Evolutionary conservation across 768 basidiomycete species (phyloP).

Genomic region (Phylloporus arenicola): DNA sequence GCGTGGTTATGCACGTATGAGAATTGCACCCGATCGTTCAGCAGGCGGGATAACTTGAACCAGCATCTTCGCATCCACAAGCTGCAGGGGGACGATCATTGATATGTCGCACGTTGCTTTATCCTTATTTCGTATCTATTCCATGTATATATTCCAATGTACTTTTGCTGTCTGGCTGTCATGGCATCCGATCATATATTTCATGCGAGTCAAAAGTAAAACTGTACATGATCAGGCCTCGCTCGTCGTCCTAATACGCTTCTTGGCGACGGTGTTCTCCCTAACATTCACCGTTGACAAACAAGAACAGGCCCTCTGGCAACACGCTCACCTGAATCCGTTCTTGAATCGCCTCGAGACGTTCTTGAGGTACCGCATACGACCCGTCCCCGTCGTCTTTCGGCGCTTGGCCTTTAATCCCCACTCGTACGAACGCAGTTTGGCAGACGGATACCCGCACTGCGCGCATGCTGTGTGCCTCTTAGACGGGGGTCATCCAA

Average conservation of each 20-base stretch:
- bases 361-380: conserved; percentile 89
- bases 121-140: conserved; percentile 9
- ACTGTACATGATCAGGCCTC: conserved; percentile 37
- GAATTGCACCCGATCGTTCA: conserved; percentile 66
- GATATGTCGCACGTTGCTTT: conserved; percentile 1
- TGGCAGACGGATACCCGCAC: conserved; percentile 96
- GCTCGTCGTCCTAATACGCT: conserved; percentile 59
- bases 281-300: conserved; percentile 31
- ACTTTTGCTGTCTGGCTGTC: background rate
- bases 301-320: conserved; percentile 10
- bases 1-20: conserved; percentile 45
- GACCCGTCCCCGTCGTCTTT: conserved; percentile 98
- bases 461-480: conserved; percentile 71
- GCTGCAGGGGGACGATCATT: conserved; percentile 20
- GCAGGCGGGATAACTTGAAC: conserved; percentile 69
- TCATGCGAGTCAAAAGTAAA: background rate
- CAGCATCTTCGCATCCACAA: conserved; percentile 67
- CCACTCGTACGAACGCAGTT: conserved; percentile 96
- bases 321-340: conserved; percentile 70
- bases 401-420: conserved; percentile 98
- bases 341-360: conserved; percentile 98
- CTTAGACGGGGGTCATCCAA: background rate
- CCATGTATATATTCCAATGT: conserved; percentile 8
- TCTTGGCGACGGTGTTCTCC: conserved; percentile 89
- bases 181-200: conserved; percentile 19